phyloP scores from a whole-genome alignment of 805 yeast genomes.

The Tetrapisispora phaffii region DNA sequence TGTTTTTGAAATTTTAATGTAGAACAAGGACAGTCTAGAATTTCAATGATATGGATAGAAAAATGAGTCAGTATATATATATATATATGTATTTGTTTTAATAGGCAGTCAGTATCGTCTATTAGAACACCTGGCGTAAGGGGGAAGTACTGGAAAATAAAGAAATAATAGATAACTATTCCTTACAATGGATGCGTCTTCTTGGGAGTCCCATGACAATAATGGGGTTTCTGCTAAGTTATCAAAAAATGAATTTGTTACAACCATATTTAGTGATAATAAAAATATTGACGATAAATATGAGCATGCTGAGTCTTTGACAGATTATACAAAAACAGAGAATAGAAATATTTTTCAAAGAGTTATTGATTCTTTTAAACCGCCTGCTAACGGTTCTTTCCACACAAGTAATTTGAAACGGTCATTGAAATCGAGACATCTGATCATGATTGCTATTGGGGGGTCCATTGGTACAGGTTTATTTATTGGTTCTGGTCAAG shows the following conservation, averaged over 20 bases:
- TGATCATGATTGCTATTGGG: conserved; percentile 27
- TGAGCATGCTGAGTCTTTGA: background rate
- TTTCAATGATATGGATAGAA: background rate
- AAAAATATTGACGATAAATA: conserved; percentile 5
- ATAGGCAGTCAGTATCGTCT: too few relatives aligned
- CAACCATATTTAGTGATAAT: conserved; percentile 3
- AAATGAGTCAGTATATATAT: background rate
- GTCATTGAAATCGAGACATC: conserved; percentile 18
- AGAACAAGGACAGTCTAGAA: too few relatives aligned
- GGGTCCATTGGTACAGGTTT: conserved; percentile 28
- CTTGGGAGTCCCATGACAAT: background rate
- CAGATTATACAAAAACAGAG: background rate
- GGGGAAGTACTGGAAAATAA: too few relatives aligned
- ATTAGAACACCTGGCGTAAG: too few relatives aligned
- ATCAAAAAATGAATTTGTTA: conserved; percentile 1
- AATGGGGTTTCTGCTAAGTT: background rate
- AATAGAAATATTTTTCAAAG: conserved; percentile 7
- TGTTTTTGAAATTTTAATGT: background rate
- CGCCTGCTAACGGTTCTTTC: conserved; percentile 14
- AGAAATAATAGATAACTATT: background rate
- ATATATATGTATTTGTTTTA: too few relatives aligned
- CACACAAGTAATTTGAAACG: conserved; percentile 27
- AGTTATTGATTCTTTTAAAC: conserved; percentile 12
- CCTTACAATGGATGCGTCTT: background rate
- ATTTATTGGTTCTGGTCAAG: conserved; percentile 28